Conservation (phyloP, 2,329 filamentous ascomycete genomes). For the Sporothrix euskadiensis region DNA sequence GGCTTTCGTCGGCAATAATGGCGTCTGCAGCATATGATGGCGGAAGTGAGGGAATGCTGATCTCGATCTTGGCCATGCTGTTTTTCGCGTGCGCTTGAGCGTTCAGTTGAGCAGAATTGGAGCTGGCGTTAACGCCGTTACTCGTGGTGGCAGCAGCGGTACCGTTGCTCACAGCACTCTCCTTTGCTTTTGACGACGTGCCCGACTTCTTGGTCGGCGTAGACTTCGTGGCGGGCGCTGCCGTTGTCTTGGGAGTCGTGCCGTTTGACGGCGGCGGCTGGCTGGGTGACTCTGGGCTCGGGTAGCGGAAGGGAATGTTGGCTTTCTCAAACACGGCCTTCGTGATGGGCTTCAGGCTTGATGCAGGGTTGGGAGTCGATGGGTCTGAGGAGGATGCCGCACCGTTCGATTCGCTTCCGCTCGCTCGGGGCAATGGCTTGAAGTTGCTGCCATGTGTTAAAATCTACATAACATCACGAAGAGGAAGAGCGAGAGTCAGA, state of each 20-base stretch:
- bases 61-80: slow-evolving; percentile 46
- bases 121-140: slow-evolving; percentile 34
- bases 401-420: slow-evolving; percentile 34
- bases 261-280: slow-evolving; percentile 16
- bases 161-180: slow-evolving; percentile 27
- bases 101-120: slow-evolving; percentile 30
- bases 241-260: slow-evolving; percentile 33
- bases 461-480: neutral
- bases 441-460: slow-evolving; percentile 52
- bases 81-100: slow-evolving; percentile 41
- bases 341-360: slow-evolving; percentile 53
- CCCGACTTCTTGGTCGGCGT: slow-evolving; percentile 37
- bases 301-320: slow-evolving; percentile 45
- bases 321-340: slow-evolving; percentile 51
- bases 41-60: slow-evolving; percentile 45
- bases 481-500: neutral
- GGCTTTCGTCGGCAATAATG: neutral
- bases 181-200: slow-evolving; percentile 22
- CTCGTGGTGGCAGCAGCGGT: slow-evolving; percentile 29
- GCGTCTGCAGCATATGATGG: slow-evolving; percentile 18
- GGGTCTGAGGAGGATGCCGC: slow-evolving; percentile 27
- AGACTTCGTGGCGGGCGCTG: slow-evolving; percentile 35
- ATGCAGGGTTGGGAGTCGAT: slow-evolving; percentile 40
- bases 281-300: slow-evolving; percentile 41
- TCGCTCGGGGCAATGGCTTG: slow-evolving; percentile 49